Conservation (phyloP, 805 yeast species). For the Wickerhamomyces tratensis region DNA sequence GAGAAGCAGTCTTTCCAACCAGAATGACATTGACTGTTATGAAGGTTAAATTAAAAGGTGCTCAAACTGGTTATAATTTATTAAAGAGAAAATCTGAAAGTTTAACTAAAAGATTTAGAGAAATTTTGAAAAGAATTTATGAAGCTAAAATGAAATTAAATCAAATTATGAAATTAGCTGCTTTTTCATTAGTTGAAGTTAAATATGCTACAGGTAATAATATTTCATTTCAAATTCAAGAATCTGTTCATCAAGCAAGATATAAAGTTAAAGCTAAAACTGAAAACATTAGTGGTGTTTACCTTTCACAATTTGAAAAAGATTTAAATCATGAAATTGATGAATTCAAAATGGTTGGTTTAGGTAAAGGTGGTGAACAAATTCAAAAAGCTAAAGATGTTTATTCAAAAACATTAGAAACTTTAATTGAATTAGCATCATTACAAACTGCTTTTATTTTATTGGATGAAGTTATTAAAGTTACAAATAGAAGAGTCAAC, state of each 20-base stretch:
- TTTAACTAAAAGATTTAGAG: conserved; percentile 90
- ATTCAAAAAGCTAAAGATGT: conserved; percentile 90
- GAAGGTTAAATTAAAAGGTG: conserved; percentile 95
- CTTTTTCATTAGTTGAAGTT: conserved; percentile 94
- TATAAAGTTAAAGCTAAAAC: conserved; percentile 87
- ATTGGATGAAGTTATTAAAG: conserved; percentile 94
- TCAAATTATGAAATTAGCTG: conserved; percentile 95
- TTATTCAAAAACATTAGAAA: conserved; percentile 94
- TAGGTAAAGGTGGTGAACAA: conserved; percentile 98
- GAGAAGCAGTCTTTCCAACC: conserved; percentile 96
- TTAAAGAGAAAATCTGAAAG: conserved; percentile 96
- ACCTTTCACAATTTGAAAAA: conserved; percentile 85
- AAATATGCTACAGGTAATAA: conserved; percentile 96
- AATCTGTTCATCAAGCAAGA: conserved; percentile 83
- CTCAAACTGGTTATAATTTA: conserved; percentile 90
- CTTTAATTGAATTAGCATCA: conserved; percentile 90
- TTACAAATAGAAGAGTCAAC: conserved; percentile 95
- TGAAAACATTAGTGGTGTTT: conserved; percentile 95
- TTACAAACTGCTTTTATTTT: conserved; percentile 95
- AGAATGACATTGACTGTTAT: conserved; percentile 94
- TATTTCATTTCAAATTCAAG: conserved; percentile 92
- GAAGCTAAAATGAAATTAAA: conserved; percentile 98
- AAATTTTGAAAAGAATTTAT: conserved; percentile 87
- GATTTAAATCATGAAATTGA: conserved; percentile 76
- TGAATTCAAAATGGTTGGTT: conserved; percentile 92